Base-by-base conservation (phyloP, 495 filamentous ascomycete species). In the Aspergillus leporis region DNA sequence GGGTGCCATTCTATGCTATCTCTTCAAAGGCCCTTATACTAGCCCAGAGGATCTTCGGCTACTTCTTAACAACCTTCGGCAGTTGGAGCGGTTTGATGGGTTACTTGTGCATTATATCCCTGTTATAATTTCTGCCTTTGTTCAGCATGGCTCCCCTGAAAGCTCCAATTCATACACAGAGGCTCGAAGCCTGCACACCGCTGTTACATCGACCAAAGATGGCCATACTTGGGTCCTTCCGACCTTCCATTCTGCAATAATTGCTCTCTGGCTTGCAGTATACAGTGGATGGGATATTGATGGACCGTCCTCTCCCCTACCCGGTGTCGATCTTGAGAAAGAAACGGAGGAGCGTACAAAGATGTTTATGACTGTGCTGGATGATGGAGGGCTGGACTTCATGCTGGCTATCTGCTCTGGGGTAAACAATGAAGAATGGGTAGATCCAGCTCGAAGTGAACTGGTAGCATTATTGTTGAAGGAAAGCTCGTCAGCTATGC, bases 341-440 rank as follows among this genome's bases (percentile, higher is more conserved):
- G 91, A 94, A 70, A 84, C 85, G 23, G 82, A 84, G 41, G 79
- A 84, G 59, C 85, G 90, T 45, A 84, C 85, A 4, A 85, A 85
- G 58, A 78, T 86, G 52, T 94, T 96, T 64, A 74, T 85, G 57
- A 83, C 87, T 43, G 84, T 87, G n/a, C 76, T 98, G 5, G 89
- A 91, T 56, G 91, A 97, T 61, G 93, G 92, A 7, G 94, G 90
- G 40, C 88, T 99, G 60, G 91, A 98, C 63, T 94, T 96, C 65
- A 83, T 96, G 63, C 80, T 99, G 19, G 86, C 91, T 1, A 80
- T 95, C 32, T 88, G 91, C 58, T 87, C 90, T 36, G 90, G 92
- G 59, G 81, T 92, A 61, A 89, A 81, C 32, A 80, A 77, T 10
- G 81, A 83, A 41, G 87, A 91, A 63, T 95, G 91, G 91, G 84